Conservation (phyloP, 1,139 yeast genomes). For the Martiniozyma asiatica region DNA sequence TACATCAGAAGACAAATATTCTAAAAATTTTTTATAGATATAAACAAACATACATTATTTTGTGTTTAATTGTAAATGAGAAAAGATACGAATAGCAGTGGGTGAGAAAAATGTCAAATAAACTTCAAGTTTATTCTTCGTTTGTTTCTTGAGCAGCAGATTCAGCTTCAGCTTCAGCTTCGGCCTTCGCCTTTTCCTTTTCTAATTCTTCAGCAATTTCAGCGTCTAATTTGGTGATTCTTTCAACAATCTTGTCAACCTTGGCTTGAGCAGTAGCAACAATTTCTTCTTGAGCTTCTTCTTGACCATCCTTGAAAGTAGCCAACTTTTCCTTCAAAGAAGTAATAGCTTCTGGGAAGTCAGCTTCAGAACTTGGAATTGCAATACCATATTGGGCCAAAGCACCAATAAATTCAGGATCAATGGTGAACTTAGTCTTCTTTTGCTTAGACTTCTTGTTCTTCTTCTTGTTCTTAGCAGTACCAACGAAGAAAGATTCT, state of each 20-base stretch:
- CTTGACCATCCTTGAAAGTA: conserved; percentile 64
- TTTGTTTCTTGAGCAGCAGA: conserved; percentile 17
- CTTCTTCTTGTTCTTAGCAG: conserved; percentile 41
- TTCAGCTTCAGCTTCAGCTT: conserved; percentile 12
- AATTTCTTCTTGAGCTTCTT: conserved; percentile 57
- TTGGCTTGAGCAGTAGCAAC: conserved; percentile 20
- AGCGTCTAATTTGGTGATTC: conserved; percentile 15
- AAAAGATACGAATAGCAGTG: conserved; percentile 1
- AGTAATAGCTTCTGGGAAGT: conserved; percentile 53
- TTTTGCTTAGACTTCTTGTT: conserved; percentile 19
- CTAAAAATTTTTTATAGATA: too few relatives aligned
- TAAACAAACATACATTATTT: too few relatives aligned
- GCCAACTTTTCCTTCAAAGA: conserved; percentile 64
- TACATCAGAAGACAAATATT: too few relatives aligned
- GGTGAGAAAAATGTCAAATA: neutral
- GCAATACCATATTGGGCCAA: conserved; percentile 68
- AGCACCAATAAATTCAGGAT: conserved; percentile 69
- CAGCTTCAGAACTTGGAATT: conserved; percentile 71
- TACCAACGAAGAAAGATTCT: conserved; percentile 31
- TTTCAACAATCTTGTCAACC: conserved; percentile 21
- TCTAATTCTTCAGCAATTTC: conserved; percentile 20
- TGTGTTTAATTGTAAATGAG: too few relatives aligned
- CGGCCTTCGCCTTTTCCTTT: conserved; percentile 18
- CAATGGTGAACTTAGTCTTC: conserved; percentile 47
- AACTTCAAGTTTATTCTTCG: too few relatives aligned